Base-by-base conservation (phyloP, 2,329 filamentous ascomycete genomes). In the Penicillium fuscoglaucum region DNA sequence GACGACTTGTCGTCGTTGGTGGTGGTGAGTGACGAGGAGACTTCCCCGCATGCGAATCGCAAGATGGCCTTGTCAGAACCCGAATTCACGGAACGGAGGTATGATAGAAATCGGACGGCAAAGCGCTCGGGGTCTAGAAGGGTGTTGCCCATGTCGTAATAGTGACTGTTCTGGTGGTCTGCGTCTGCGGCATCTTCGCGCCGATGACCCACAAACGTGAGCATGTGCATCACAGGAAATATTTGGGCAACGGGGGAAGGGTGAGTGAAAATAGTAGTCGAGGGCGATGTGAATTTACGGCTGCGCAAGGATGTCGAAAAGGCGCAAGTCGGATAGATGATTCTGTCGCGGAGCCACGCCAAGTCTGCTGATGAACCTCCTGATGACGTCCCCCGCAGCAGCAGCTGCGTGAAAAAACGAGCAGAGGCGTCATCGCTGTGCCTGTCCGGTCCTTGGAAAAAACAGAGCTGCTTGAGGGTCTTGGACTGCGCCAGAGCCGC, bases 41-140 rank as follows among this genome's bases (percentile, higher is more conserved):
- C 13, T 21, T 47, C 52, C 21, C 19, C 17, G 41, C 45, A 54
- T 50, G 57, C 59, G 43, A 63, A 58, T 56, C 54, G 57, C 45
- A 63, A 55, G 47, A 61, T 60, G 40, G 61, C 57, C 48, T 63
- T 60, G 47, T 60, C 46, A 39, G 61, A 49, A 43, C 35, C 51
- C 39, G 39, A 53, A 51, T 54, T 48, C 40, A 61, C 15, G 51
- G 54, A 48, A 15, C 28, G 40, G 33, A 61, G 59, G 53, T 57
- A 63, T 53, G 19, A 40, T 21, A 63, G 47, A 35, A 63, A 63
- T 45, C 40, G 54, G 48, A 57, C 44, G 28, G 61, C 54, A 37
- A 60, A 61, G 55, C 45, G 15, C 54, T 58, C 39, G 17, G 57
- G 5, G 24, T 44, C 46, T 46, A 63, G 46, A 19, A 47, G 37